Evolutionary conservation across 1,139 yeast genomes (phyloP), one percentile per base, ranked within the genome.

Genomic region (Nadsonia starkeyi-henricii): DNA sequence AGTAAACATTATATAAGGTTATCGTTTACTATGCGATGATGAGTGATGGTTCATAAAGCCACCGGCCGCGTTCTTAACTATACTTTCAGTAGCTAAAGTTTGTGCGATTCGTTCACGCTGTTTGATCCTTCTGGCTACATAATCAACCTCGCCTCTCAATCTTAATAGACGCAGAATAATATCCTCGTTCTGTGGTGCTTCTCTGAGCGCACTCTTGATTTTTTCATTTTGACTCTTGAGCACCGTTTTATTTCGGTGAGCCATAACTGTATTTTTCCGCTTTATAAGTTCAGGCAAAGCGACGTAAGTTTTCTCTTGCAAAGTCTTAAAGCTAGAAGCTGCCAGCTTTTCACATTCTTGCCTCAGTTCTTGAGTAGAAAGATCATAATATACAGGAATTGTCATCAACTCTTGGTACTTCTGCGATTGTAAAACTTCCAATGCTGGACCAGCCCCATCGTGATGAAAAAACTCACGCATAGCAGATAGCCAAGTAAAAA

Each of bases 391-490:
- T 1, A 75, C 79, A 1, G 89, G 86, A 18, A 84, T 69, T 20
- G 82, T 65, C 52, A 81, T 65, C 20, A 85, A 62, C 37, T 79
- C 74, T 60, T 82, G 86, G 60, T 81, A 84, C 42, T 74, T 74
- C 45, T 74, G 77, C 50, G 78, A 77, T 54, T 79, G 81, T 57
- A 85, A 66, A 12, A 75, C 77, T 53, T 75, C 79, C 42, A 84
- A 59, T 0, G 88, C 75, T 0, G 93, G 93, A 0, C 95, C 95
- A 47, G 81, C 82, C 0, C 95, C 95, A 50, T 76, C 80, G 58
- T 84, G 81, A 60, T 85, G 79, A 65, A 86, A 85, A 60, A 85
- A 85, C 52, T 79, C 86, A 48, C 77, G 65, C 39, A 85, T 65
- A 12, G 81, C 71, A 49, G 77, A 71, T 20, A 84, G 63, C 95